Base-by-base conservation (phyloP, 805 yeast genomes). In the Kluyveromyces wickerhamii region DNA sequence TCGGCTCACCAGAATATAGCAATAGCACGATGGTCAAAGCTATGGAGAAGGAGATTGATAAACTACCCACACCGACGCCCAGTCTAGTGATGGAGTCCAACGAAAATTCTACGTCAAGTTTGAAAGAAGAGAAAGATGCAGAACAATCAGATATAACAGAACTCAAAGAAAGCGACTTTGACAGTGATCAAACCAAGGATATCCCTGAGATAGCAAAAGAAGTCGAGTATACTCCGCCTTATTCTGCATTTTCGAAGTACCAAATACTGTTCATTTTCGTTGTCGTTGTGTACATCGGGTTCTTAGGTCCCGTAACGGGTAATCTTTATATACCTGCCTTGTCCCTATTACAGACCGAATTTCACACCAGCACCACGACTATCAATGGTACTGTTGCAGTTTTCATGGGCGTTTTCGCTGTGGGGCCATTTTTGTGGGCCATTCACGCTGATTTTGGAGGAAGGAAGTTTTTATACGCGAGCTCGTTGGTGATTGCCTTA, bases 401-500 rank as follows among this genome's bases (percentile, higher is more conserved):
- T 0, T 74, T 72, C 41, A 74, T 74, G 79, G 68, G 62, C 2
- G 63, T 71, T 0, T 71, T 73, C 49, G 74, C 77, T 1, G 48
- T 74, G 16, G 70, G 74, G 0, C 81, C 80, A 1, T 45, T 74
- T 32, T 39, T 73, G 11, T 73, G 78, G 75, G 78, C 78, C 1
- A 52, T 68, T 3, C 60, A 64, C 53, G 73, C 79, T 4, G 81
- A 74, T 44, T 52, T 58, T 38, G 72, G 73, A 29, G 79, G 79
- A 0, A 67, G 95, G 41, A 66, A 94, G 39, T 78, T 85, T 0
- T 63, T 80, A 0, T 71, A 79, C 30, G 38, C 83, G 13, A 45
- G 64, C 4, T 80, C 92, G 11, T 54, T 82, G 21, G 11, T 64
- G 0, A 58, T 79, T 11, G 81, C 72, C 45, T 53, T 77, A n/a